Evolutionary conservation across 2,329 filamentous ascomycete genomes (phyloP), one percentile per base, ranked within the genome.

Genomic region (Didymella keratinophila): DNA sequence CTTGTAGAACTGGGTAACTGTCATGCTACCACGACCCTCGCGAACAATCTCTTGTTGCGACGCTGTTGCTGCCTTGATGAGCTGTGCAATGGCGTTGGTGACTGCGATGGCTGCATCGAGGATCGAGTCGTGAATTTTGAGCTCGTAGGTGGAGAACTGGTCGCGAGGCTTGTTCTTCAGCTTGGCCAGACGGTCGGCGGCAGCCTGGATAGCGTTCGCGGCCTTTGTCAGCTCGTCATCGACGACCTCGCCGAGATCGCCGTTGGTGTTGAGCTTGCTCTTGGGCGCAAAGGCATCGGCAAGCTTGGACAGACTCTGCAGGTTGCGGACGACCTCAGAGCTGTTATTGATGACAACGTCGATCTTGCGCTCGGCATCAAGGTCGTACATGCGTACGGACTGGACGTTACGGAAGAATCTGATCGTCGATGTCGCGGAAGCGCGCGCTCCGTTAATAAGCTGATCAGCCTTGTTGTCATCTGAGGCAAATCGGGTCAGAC

Each of bases 341-440:
- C 97, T 98, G 82, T 91, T 94, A 83, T 91, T 94, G 80, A 99
- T 96, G 54, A 99, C 94, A 32, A 98, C 92, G 63, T 98, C 94
- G 2, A 93, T 96, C 86, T 96, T 97, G 76, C 96, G 91, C 63
- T 96, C 84, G 14, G 92, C 87, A 66, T 97, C 93, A 76, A 98
- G 86, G 56, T 91, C 93, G 71, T 96, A 93, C 14, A 99, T 84
- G 11, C 95, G 88, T 84, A 97, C 97, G 66, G 93, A 97, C 79
- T 96, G 92, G 21, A 99, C 86, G 54, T 90, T 89, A 47, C 94
- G 91, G 88, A 99, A 97, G 83, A 98, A 98, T 72, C 92, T 91
- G 64, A 97, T 92, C 0, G 93, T 93, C 0, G 92, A 89, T 65
- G 89, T 86, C 1, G 95, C 95, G 27, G 94, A 92, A 69, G 92